Evolutionary conservation across 768 basidiomycete species (phyloP).

Genomic region (Tephrocybe sp.): DNA sequence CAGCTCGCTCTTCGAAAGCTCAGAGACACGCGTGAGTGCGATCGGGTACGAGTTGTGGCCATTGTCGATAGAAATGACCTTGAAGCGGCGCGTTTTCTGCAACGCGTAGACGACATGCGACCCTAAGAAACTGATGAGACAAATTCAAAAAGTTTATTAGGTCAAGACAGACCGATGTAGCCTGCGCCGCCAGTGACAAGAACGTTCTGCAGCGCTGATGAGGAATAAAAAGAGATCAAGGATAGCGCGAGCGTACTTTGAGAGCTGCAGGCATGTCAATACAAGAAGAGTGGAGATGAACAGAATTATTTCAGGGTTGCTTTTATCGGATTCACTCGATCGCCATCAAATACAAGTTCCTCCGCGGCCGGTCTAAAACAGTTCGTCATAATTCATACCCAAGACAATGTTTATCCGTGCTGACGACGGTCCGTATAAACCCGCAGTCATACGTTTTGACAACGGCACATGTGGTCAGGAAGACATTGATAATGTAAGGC

Average conservation of each 20-base stretch:
- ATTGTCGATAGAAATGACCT: slow-evolving; percentile 95
- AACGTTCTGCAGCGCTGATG: slow-evolving; percentile 35
- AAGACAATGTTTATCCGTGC: too few relatives aligned
- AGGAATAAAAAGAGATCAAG: slow-evolving; percentile 18
- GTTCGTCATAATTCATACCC: too few relatives aligned
- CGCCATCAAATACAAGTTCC: slow-evolving; percentile 7
- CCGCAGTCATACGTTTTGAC: too few relatives aligned
- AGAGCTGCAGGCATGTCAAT: slow-evolving; percentile 28
- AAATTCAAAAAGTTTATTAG: not conserved
- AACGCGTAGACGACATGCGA: slow-evolving; percentile 91
- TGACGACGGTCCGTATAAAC: too few relatives aligned
- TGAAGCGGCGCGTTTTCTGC: slow-evolving; percentile 85
- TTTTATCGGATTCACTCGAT: slow-evolving; percentile 18
- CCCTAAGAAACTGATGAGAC: slow-evolving; percentile 46
- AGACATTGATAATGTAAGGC: too few relatives aligned
- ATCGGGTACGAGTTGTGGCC: slow-evolving; percentile 85
- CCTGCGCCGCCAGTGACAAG: slow-evolving; percentile 73
- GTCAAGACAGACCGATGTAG: slow-evolving; percentile 78
- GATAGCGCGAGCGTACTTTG: slow-evolving; percentile 41
- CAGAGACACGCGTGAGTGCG: slow-evolving; percentile 72
- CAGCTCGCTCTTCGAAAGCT: slow-evolving; percentile 77
- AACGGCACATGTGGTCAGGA: too few relatives aligned
- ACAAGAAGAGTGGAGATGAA: slow-evolving; percentile 1
- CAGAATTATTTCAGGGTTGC: not conserved
- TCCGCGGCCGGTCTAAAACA: too few relatives aligned